Evolutionary conservation across 805 yeast genomes (phyloP).

Genomic region (Saccharomyces kudriavzevii): DNA sequence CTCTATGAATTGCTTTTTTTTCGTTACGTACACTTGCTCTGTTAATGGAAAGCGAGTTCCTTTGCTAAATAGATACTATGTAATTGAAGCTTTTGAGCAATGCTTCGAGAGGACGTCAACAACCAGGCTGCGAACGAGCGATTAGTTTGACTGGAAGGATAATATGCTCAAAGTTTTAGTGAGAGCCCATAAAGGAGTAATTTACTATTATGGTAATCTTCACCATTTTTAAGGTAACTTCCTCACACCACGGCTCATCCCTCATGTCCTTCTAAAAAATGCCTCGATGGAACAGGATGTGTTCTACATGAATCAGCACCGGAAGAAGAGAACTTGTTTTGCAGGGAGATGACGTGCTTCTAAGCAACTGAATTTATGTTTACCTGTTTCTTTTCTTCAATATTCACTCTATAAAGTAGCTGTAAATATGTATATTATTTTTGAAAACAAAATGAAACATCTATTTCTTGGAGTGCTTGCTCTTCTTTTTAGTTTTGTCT

Average conservation of each 20-base stretch:
- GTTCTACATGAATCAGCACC: neutral
- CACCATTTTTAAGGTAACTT: neutral
- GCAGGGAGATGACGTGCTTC: neutral
- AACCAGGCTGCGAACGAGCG: neutral
- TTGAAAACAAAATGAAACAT: neutral
- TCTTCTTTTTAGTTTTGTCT: slow-evolving; percentile 13
- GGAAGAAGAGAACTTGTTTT: neutral
- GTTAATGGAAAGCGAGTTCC: neutral
- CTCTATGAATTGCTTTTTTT: neutral
- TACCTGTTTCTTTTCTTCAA: neutral
- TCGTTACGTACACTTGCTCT: slow-evolving; percentile 6
- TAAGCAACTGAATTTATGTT: neutral
- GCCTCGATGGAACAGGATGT: neutral
- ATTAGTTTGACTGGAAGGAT: neutral
- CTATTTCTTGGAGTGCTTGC: slow-evolving; percentile 18
- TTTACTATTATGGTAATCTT: neutral
- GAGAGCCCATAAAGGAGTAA: neutral
- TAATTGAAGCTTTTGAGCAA: neutral
- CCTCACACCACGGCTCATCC: neutral
- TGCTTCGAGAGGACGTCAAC: neutral
- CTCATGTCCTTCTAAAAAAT: neutral
- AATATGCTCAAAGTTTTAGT: neutral
- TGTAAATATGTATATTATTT: slow-evolving; percentile 1
- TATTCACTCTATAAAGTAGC: neutral
- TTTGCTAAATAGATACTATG: neutral